Conservation (phyloP, 2,329 filamentous ascomycete genomes). For the Blastomyces emzantsi region DNA sequence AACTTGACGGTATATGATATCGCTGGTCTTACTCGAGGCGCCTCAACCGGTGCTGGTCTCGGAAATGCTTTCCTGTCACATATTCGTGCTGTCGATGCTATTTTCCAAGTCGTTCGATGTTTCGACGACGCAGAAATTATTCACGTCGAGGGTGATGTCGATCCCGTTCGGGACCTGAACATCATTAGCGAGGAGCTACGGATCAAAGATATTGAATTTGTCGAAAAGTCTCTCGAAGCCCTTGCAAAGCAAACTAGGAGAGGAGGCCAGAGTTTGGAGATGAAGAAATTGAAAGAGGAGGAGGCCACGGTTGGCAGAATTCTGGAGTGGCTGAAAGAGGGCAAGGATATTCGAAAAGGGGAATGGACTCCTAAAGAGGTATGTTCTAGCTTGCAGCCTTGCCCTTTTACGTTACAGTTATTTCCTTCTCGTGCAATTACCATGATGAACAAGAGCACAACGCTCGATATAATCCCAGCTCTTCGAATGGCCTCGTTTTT, state of each 20-base stretch:
- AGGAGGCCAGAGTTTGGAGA: constrained; percentile 90
- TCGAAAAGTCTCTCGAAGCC: constrained; percentile 87
- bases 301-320: constrained; percentile 90
- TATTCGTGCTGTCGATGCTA: constrained; percentile 95
- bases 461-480: constrained; percentile 99
- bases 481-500: constrained; percentile 76
- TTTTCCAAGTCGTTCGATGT: constrained; percentile 93
- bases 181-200: constrained; percentile 96
- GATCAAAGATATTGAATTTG: constrained; percentile 97
- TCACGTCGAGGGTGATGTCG: constrained; percentile 97
- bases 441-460: constrained; percentile 98
- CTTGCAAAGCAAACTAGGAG: constrained; percentile 89
- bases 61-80: constrained; percentile 98
- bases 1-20: constrained; percentile 99
- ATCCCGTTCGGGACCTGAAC: constrained; percentile 84
- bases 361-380: constrained; percentile 93
- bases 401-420: constrained; percentile 19
- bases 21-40: constrained; percentile 88
- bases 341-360: constrained; percentile 89
- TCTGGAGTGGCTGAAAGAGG: constrained; percentile 69
- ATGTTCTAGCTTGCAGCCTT: constrained; percentile 28
- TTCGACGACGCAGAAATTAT: constrained; percentile 99
- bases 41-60: constrained; percentile 93
- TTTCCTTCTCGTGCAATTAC: constrained; percentile 29
- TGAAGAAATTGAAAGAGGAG: constrained; percentile 95